These are phyloP conservation scores for Saturnispora galanensis DNA, from an alignment of 805 yeast genomes.

Conservation along the genomic window DNA sequence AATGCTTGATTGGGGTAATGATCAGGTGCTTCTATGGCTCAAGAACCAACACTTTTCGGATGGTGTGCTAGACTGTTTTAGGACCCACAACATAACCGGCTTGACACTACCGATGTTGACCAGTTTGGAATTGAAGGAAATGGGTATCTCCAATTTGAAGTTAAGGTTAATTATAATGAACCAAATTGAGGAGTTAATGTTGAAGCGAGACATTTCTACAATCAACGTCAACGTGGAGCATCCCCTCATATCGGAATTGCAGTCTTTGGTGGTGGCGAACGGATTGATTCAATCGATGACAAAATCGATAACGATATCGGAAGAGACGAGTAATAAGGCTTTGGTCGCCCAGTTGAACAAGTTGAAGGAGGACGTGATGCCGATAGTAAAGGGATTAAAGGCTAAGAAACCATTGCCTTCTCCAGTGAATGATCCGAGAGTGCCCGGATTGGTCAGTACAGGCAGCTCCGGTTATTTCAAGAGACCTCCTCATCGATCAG, in stretches of 20 bases:
- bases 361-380: constrained; percentile 55
- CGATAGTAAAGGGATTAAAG: constrained; percentile 50
- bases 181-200: constrained; percentile 45
- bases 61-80: constrained; percentile 29
- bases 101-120: constrained; percentile 59
- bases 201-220: constrained; percentile 21
- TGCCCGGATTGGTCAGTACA: constrained; percentile 25
- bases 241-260: constrained; percentile 20
- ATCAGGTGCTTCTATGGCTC: constrained; percentile 25
- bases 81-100: constrained; percentile 60
- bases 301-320: constrained; percentile 16
- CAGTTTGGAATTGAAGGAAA: constrained; percentile 61
- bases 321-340: constrained; percentile 20
- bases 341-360: constrained; percentile 46
- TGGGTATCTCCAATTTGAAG: constrained; percentile 49
- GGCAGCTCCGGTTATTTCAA: constrained; percentile 46
- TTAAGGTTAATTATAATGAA: constrained; percentile 52
- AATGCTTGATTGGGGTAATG: constrained; percentile 24
- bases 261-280: constrained; percentile 19
- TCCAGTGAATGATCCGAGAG: constrained; percentile 29
- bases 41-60: constrained; percentile 18
- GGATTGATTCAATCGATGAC: constrained; percentile 17
- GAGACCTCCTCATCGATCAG: constrained; percentile 14
- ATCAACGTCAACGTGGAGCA: constrained; percentile 15
- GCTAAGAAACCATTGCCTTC: constrained; percentile 63